Evolutionary conservation across 345 rosid species (phyloP).

Genomic region (Zanthoxylum bungeanum): DNA sequence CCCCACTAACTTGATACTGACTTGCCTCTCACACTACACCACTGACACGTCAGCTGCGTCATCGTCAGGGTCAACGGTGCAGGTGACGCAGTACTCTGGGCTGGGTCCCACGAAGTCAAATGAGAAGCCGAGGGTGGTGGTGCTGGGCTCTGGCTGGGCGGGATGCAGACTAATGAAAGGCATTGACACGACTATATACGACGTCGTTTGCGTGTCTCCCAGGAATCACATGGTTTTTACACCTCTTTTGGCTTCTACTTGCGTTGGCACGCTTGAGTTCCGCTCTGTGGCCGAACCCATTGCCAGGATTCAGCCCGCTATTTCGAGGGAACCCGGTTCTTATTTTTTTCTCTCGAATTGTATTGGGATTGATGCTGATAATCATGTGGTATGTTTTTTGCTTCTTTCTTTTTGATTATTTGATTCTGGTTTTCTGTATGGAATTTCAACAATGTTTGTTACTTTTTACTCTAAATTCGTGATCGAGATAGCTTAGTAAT

Average conservation of each 20-base stretch:
- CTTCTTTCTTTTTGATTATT: neutral
- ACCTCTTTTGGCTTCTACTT: constrained; percentile 90
- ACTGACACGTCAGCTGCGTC: constrained; percentile 17
- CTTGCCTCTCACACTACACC: constrained; percentile 36
- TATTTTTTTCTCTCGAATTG: constrained; percentile 75
- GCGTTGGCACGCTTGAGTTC: constrained; percentile 94
- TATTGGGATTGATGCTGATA: constrained; percentile 49
- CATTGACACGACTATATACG: constrained; percentile 63
- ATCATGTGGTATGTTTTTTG: constrained; percentile 44
- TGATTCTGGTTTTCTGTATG: neutral
- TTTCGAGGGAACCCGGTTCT: constrained; percentile 69
- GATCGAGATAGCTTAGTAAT: too few species aligned
- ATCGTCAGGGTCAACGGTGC: neutral
- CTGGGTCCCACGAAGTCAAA: constrained; percentile 53
- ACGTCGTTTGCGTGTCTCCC: constrained; percentile 87
- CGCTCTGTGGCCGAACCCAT: constrained; percentile 92
- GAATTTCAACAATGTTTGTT: neutral
- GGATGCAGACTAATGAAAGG: constrained; percentile 88
- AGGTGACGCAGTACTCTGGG: constrained; percentile 20
- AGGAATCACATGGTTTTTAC: constrained; percentile 93
- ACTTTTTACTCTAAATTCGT: neutral
- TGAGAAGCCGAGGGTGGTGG: constrained; percentile 85
- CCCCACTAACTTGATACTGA: constrained; percentile 8
- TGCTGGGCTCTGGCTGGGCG: constrained; percentile 95
- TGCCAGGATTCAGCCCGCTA: constrained; percentile 80